Evolutionary conservation across 495 filamentous ascomycete genomes (phyloP).

Genomic region (Delitschia confertaspora): DNA sequence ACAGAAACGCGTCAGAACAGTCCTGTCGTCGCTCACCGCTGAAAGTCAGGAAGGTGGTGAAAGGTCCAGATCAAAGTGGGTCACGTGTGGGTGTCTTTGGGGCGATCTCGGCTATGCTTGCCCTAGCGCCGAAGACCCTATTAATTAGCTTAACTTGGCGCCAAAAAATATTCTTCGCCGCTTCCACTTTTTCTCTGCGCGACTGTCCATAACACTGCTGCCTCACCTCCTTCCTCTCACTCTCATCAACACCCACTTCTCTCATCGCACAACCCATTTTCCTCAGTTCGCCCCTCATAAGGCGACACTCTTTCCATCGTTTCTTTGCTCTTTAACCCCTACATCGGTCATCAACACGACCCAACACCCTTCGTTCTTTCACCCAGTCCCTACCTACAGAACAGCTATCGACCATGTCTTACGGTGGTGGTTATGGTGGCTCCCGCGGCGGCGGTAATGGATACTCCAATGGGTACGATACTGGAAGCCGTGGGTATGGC

Average conservation of each 20-base stretch:
- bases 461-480: constrained; percentile 17
- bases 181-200: too few relatives aligned
- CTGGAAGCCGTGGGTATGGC: constrained; percentile 2
- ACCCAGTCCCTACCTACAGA: constrained; percentile 24
- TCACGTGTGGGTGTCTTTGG: too few relatives aligned
- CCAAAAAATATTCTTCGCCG: too few relatives aligned
- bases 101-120: too few relatives aligned
- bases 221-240: constrained; percentile 30
- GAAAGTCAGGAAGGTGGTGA: too few relatives aligned
- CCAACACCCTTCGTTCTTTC: constrained; percentile 14
- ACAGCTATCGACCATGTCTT: constrained; percentile 49
- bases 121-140: too few relatives aligned
- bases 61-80: too few relatives aligned
- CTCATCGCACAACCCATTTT: constrained; percentile 15
- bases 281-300: neutral
- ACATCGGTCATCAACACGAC: constrained; percentile 4
- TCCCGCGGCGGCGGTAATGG: constrained; percentile 35
- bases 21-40: too few relatives aligned
- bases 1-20: too few relatives aligned
- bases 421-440: constrained; percentile 61
- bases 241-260: constrained; percentile 21
- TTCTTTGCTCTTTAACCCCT: neutral
- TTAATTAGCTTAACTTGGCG: too few relatives aligned
- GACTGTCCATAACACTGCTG: too few relatives aligned
- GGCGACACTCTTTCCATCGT: neutral